Evolutionary conservation across 495 filamentous ascomycete genomes (phyloP).

Genomic region (Alectoria sarmentosa): DNA sequence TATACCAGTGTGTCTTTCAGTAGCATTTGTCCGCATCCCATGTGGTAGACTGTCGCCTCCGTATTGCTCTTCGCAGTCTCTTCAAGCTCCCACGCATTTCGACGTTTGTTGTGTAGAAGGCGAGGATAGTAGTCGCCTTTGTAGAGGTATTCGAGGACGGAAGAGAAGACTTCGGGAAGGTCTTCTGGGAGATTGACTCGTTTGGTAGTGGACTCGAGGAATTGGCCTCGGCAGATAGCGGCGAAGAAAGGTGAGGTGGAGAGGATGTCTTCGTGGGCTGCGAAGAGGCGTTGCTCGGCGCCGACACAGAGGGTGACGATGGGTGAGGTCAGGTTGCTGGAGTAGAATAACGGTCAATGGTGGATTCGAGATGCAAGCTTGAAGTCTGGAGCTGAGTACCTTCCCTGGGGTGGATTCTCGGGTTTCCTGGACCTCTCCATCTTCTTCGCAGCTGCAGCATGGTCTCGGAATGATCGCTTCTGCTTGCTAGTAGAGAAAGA

Average conservation of each 20-base stretch:
- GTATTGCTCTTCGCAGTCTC: conserved; percentile 35
- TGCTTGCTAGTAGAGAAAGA: conserved; percentile 29
- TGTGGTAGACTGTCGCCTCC: conserved; percentile 61
- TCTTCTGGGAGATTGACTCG: conserved; percentile 76
- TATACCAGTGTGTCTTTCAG: conserved; percentile 88
- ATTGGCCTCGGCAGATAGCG: conserved; percentile 47
- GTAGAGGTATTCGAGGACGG: conserved; percentile 86
- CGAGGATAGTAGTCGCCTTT: conserved; percentile 88
- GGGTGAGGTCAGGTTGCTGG: conserved; percentile 55
- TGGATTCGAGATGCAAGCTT: conserved; percentile 1
- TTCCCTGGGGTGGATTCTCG: conserved; percentile 32
- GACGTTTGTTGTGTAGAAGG: conserved; percentile 60
- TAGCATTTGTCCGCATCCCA: conserved; percentile 56
- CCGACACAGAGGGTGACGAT: conserved; percentile 79
- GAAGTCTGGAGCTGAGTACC: conserved; percentile 30
- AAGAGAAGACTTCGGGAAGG: conserved; percentile 84
- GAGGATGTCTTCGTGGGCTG: conserved; percentile 82
- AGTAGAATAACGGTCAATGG: neutral
- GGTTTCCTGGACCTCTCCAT: conserved; percentile 29
- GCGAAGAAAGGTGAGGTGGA: conserved; percentile 70
- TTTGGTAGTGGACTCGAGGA: conserved; percentile 57
- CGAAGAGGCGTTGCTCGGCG: conserved; percentile 73
- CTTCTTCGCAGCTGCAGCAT: conserved; percentile 28
- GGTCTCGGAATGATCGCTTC: conserved; percentile 31
- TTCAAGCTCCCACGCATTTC: conserved; percentile 66